phyloP scores from a whole-genome alignment of 768 basidiomycete species.

The Kwoniella dejecticola region DNA sequence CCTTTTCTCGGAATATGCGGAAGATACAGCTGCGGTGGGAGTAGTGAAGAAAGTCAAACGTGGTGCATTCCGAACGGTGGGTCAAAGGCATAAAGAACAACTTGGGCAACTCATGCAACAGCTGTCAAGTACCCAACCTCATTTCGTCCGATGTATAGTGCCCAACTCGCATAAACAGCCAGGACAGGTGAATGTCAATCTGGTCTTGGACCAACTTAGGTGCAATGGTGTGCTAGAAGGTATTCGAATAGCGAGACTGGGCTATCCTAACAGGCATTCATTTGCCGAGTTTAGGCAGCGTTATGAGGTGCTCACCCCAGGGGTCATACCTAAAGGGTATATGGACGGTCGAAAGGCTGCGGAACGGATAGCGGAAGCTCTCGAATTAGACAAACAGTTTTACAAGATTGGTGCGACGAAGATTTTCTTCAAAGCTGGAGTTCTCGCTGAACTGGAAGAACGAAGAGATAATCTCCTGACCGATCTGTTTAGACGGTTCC shows the following conservation, averaged over 20 bases:
- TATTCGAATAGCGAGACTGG: conserved; percentile 93
- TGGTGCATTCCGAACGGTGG: conserved; percentile 95
- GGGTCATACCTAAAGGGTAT: conserved; percentile 88
- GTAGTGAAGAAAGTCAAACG: conserved; percentile 67
- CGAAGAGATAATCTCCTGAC: conserved; percentile 82
- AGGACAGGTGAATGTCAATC: conserved; percentile 84
- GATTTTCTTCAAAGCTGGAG: conserved; percentile 98
- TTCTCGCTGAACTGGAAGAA: conserved; percentile 93
- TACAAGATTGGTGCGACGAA: conserved; percentile 95
- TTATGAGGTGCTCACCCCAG: conserved; percentile 92
- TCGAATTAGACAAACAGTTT: conserved; percentile 79
- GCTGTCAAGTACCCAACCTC: conserved; percentile 89
- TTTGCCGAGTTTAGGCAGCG: conserved; percentile 97
- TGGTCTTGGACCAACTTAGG: conserved; percentile 91
- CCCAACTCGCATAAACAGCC: conserved; percentile 91
- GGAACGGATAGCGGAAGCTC: conserved; percentile 80
- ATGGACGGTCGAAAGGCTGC: conserved; percentile 98
- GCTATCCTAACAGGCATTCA: conserved; percentile 94
- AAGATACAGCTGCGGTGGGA: conserved; percentile 56
- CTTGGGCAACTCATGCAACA: conserved; percentile 87
- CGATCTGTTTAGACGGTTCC: conserved; percentile 83
- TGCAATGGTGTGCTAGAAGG: conserved; percentile 99
- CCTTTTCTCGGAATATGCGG: conserved; percentile 80
- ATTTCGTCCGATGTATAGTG: conserved; percentile 97
- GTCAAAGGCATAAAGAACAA: conserved; percentile 93